Percentiles rank a stretch among this genome's conserved stretches.
phyloP scores from a whole-genome alignment of 805 yeast genomes.

The Pichia thaimueangensis region DNA sequence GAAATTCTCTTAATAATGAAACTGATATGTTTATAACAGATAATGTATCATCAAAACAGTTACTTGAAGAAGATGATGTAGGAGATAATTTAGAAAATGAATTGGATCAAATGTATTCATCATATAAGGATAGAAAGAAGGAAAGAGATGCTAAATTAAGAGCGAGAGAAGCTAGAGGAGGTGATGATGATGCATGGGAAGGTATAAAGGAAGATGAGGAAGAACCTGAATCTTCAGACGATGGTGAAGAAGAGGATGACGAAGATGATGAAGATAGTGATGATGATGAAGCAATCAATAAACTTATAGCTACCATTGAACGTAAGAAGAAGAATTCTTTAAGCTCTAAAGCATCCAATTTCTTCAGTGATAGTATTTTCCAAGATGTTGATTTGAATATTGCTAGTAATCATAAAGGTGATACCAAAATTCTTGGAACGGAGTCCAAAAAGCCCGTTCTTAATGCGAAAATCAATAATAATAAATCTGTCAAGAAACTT shows the following conservation, averaged over 20 bases:
- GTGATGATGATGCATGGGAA: conserved; percentile 67
- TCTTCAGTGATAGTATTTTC: conserved; percentile 51
- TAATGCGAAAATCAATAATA: conserved; percentile 9
- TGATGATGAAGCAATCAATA: conserved; percentile 64
- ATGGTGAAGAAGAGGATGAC: conserved; percentile 32
- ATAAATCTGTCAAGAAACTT: conserved; percentile 9
- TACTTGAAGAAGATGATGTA: conserved; percentile 38
- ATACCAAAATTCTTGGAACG: conserved; percentile 12
- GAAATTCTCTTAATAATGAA: conserved; percentile 35
- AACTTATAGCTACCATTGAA: conserved; percentile 47
- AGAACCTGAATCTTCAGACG: conserved; percentile 25
- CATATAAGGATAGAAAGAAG: conserved; percentile 58
- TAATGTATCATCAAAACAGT: conserved; percentile 16
- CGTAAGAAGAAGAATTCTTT: conserved; percentile 39
- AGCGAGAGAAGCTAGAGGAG: conserved; percentile 71
- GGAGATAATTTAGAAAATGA: conserved; percentile 70
- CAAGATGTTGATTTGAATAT: conserved; percentile 38
- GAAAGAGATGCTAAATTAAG: conserved; percentile 64
- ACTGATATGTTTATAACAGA: conserved; percentile 30
- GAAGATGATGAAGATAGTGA: conserved; percentile 49
- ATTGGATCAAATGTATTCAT: conserved; percentile 73
- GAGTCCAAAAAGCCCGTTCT: neutral
- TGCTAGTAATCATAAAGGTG: conserved; percentile 11
- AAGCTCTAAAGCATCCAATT: conserved; percentile 34
- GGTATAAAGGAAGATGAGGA: conserved; percentile 53